Percentiles rank a stretch among this genome's conserved stretches.
Evolutionary conservation across 78 protist species (phyloP).

Genomic region (Bigelowiella natans): DNA sequence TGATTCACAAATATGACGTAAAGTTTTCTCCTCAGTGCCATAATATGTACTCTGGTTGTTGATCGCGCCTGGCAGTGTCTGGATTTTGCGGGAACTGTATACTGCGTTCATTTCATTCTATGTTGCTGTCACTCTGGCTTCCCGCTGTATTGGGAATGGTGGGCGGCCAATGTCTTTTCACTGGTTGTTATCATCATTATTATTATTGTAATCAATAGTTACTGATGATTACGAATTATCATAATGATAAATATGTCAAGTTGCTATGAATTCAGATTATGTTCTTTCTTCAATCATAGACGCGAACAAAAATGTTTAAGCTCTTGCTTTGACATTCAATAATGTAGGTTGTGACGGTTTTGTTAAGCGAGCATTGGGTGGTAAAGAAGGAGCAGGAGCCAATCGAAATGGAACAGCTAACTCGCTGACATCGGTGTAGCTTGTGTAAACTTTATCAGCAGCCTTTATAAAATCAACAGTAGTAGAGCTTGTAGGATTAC

Average conservation of each 20-base stretch:
- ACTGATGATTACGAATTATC: not conserved
- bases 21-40: not conserved
- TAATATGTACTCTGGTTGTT: not conserved
- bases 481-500: too few relatives aligned
- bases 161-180: not conserved
- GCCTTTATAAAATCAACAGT: too few relatives aligned
- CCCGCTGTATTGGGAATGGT: not conserved
- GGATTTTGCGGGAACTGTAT: not conserved
- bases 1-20: too few relatives aligned
- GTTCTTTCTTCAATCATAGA: not conserved
- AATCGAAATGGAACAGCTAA: not conserved
- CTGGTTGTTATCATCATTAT: not conserved
- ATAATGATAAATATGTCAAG: not conserved
- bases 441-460: too few relatives aligned
- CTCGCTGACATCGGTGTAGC: too few relatives aligned
- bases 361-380: not conserved
- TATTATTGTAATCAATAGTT: not conserved
- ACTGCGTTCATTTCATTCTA: not conserved
- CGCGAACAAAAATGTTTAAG: too few relatives aligned
- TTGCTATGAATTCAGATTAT: not conserved
- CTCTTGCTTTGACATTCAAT: too few relatives aligned
- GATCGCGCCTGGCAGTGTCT: not conserved
- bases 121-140: not conserved
- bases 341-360: not conserved
- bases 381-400: not conserved